Evolutionary conservation across 179 eudicot genomes (phyloP).

Genomic region (Amaranthus tricolor): DNA sequence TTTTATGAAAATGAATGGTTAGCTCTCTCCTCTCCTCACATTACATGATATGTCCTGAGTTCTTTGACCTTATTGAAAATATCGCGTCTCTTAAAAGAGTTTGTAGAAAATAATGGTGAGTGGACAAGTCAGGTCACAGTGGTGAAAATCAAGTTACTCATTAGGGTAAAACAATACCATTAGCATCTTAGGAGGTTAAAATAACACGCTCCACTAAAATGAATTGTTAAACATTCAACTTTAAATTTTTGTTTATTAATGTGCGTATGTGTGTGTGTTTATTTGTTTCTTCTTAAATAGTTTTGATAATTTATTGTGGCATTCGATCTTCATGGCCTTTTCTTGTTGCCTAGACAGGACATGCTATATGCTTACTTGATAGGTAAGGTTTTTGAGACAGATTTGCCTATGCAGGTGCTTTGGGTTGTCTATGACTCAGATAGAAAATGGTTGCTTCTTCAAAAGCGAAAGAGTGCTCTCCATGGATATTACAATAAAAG

Average conservation of each 20-base stretch:
- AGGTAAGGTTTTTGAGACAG: conserved; percentile 8
- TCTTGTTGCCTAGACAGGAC: not conserved
- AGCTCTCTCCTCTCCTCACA: too few relatives aligned
- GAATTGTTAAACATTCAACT: not conserved
- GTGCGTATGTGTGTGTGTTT: not conserved
- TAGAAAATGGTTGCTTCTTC: conserved; percentile 92
- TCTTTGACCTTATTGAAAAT: too few relatives aligned
- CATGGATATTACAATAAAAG: conserved; percentile 75
- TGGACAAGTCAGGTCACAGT: too few relatives aligned
- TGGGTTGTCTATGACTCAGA: conserved; percentile 90
- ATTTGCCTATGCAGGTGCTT: conserved; percentile 57
- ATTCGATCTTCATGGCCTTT: not conserved
- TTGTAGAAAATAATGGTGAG: too few relatives aligned
- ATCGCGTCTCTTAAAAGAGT: too few relatives aligned
- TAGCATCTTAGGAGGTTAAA: not conserved
- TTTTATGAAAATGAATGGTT: too few relatives aligned
- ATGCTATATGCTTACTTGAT: conserved; percentile 7
- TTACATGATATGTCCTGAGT: too few relatives aligned
- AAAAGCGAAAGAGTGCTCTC: conserved; percentile 91
- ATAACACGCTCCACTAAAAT: not conserved
- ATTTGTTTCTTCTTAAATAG: too few relatives aligned
- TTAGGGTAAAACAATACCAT: not conserved
- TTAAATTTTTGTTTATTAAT: not conserved
- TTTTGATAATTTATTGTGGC: not conserved
- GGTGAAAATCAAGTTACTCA: not conserved